Base-by-base conservation (phyloP, 2,329 filamentous ascomycete genomes). In the Penicillium sp. region DNA sequence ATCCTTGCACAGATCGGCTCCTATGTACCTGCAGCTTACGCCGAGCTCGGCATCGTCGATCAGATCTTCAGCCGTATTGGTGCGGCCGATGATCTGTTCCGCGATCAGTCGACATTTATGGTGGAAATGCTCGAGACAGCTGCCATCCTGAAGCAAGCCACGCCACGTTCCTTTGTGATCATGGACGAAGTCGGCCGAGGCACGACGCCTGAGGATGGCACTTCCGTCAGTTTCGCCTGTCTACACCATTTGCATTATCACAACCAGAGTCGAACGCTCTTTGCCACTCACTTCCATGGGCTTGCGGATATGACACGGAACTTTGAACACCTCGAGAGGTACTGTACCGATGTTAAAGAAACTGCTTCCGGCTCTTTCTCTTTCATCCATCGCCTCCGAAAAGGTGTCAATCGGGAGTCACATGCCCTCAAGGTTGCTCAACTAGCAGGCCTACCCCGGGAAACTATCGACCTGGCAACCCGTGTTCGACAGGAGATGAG, bases 101-200 rank as follows among this genome's bases (percentile, higher is more conserved):
- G 85, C 45, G 89, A 96, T 74, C 92, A 97, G 71, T 96, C 90
- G 47, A 99, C 95, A 0, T 99, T 99, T 73, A 97, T 99, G 94
- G 90, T 97, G 1, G 94, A 99, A 75, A 99, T 99, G 94, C 81
- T 96, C 2, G 94, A 99, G 74, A 96, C 94, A 18, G 92, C 92
- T 1, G 81, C 88, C 24, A 99, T 99, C 47, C 80, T 99, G 46
- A 89, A 87, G 54, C 81, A 89, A 60, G 92, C 94, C 0, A 97
- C 92, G 0, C 75, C 85, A 1, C 81, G 87, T 22, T 94, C 88
- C 0, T 95, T 99, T 63, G 92, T 94, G 54, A 92, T 99, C 70
- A 97, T 99, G 92, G 94, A 99, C 70, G 94, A 99, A 76, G 89
- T 99, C 33, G 94, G 94, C 0, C 82, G 94, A 43, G 94, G 94